A percentile compares a stretch with the other conserved stretches of the same genome.
These are phyloP conservation scores for Dactylonectria macrodidyma DNA, from an alignment of 2,329 filamentous ascomycete genomes.

Conservation along the genomic window DNA sequence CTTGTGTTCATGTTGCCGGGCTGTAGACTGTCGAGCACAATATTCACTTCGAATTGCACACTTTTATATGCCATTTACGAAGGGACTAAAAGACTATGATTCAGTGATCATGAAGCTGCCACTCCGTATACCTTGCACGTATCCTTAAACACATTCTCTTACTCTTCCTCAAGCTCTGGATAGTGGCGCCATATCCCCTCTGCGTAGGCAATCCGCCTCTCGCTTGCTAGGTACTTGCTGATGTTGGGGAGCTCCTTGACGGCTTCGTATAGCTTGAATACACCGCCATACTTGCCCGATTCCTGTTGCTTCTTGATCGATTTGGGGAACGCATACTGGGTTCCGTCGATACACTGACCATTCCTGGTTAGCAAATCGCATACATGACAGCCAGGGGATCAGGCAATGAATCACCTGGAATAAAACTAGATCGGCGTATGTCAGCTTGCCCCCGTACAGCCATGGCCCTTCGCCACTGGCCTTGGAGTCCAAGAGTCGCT, in stretches of 20 bases:
- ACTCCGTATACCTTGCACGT: neutral
- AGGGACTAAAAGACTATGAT: no score
- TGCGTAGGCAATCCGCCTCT: conserved; percentile 72
- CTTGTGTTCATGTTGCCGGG: no score
- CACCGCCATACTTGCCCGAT: conserved; percentile 68
- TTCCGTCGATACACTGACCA: conserved; percentile 67
- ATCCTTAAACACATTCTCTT: neutral
- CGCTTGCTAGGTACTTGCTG: conserved; percentile 78
- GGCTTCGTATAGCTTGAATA: conserved; percentile 76
- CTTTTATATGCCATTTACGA: no score
- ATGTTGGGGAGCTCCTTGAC: conserved; percentile 76
- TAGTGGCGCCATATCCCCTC: conserved; percentile 81
- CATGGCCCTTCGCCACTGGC: conserved; percentile 72
- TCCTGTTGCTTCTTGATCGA: conserved; percentile 70
- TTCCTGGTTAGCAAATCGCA: conserved; percentile 15
- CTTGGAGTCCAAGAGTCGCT: conserved; percentile 73
- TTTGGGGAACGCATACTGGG: conserved; percentile 79
- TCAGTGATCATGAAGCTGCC: no score
- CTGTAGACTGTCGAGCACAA: neutral
- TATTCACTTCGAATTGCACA: no score
- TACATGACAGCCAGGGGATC: conserved; percentile 25
- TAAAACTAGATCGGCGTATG: conserved; percentile 80
- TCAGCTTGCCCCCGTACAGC: conserved; percentile 75
- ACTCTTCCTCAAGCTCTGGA: conserved; percentile 74
- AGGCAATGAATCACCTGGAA: conserved; percentile 70